Percentiles rank a stretch among this genome's conserved stretches.
Conservation (phyloP, 768 basidiomycete species). For the Agaricus bisporus region DNA sequence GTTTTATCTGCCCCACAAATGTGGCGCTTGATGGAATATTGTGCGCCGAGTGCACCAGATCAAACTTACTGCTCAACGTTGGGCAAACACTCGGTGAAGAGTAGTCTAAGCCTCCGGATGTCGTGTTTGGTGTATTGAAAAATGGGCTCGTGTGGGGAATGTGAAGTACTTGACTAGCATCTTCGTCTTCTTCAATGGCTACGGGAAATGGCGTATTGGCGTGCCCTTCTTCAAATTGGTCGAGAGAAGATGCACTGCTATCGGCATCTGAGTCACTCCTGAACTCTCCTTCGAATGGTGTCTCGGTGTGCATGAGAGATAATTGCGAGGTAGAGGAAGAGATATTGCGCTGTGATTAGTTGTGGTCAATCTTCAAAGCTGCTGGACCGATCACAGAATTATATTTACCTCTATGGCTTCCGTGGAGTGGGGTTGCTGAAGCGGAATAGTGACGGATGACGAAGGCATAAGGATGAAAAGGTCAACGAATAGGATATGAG, state of each 20-base stretch:
- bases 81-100: slow-evolving; percentile 19
- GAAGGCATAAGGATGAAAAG: not conserved
- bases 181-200: slow-evolving; percentile 16
- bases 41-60: slow-evolving; percentile 11
- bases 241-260: slow-evolving; percentile 5
- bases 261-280: slow-evolving; percentile 7
- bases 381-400: no score
- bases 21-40: slow-evolving; percentile 2
- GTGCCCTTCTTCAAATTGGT: slow-evolving; percentile 12
- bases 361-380: not conserved
- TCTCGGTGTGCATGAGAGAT: not conserved
- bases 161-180: slow-evolving; percentile 28
- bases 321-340: slow-evolving; percentile 2
- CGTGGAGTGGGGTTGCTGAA: not conserved
- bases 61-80: slow-evolving; percentile 14
- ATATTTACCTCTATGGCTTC: slow-evolving; percentile 7
- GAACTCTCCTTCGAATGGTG: slow-evolving; percentile 5
- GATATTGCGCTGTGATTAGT: slow-evolving; percentile 1
- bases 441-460: not conserved
- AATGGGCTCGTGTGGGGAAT: slow-evolving; percentile 34
- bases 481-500: not conserved
- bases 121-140: slow-evolving; percentile 23
- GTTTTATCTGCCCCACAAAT: not conserved
- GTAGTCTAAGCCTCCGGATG: slow-evolving; percentile 21
- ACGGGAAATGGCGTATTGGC: not conserved